Base-by-base conservation (phyloP, 345 rosid species). In the Reutealis trisperma region DNA sequence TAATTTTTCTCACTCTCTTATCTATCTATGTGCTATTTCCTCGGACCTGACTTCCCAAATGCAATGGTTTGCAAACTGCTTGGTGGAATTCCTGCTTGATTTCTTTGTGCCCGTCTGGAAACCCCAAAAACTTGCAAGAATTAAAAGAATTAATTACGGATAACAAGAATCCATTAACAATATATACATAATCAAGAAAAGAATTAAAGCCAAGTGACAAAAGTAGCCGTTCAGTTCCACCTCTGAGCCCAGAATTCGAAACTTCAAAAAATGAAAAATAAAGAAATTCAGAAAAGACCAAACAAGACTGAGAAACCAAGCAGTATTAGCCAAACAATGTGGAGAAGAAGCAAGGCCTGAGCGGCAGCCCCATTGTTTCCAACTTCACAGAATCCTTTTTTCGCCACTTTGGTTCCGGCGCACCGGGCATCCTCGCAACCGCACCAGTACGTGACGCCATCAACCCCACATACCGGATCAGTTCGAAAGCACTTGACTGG, bases 401-500 rank as follows among this genome's bases (percentile, higher is more conserved):
- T 68, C 0, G 22, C 41, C n/a, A 49, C 69, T 21, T 65, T 37
- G 49, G 69, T 19, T 1, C 69, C 72, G 3, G 71, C 72, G 41
- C 72, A 68, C 19, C 58, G 19, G 1, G 72, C 58, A 5, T 68
- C 72, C 0, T 19, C 21, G 34, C 72, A 24, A 13, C 72, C 58
- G 10, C 72, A 68, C 58, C 58, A 68, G 54, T 68, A 47, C 0
- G 72, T 68, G 10, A 68, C 41, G 34, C 58, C 58, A 49, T 68
- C 58, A 8, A 24, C 72, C 8, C 58, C 58, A 32, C 58, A 68
- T 19, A 68, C 72, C 9, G 72, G 58, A 16, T 68, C 72, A 11
- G 58, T 68, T 37, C 58, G 72, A 68, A 68, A 68, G 58, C 72
- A 68, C 12, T 68, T 68, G 7, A 68, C 58, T 2, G 71, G 72